Base-by-base conservation (phyloP, 495 filamentous ascomycete species). In the Penicillium taxi region DNA sequence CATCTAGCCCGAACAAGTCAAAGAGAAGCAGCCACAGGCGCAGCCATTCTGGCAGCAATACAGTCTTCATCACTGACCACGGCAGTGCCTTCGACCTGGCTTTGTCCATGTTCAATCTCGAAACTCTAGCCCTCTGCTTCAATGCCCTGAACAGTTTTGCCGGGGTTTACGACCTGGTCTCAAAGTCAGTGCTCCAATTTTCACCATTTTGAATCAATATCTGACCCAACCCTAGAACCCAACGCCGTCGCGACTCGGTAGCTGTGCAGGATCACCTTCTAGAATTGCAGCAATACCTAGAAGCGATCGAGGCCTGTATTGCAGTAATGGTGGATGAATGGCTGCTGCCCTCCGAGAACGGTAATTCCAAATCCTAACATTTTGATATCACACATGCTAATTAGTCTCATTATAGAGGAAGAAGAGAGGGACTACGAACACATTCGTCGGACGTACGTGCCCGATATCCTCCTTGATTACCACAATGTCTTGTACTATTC, bases 391-490 rank as follows among this genome's bases (percentile, higher is more conserved):
- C 31, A n/a, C 5, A 33, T 27, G 20, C 35, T 44, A 29, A 51
- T 48, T 40, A 21, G 52, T 24, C 17, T 20, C 16, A 13, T 39
- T 11, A 34, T 35, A 73, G 68, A 53, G 29, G 45, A 55, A 1
- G 68, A 71, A 48, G 58, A 64, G 26, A 42, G 47, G 19, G 64
- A 71, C 21, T 53, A 64, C 13, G 58, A 62, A 41, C 30, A 72
- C 13, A 77, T 95, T 37, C 77, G 84, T 39, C 69, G 70, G 17
- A 73, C 74, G 4, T 93, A 89, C 58, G 64, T 96, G 20, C 88
- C 89, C 14, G 85, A 91, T 61, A 66, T 82, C 7, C 59, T 94
- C 36, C 69, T 94, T 25, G 81, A 81, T n/a, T 94, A 87, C 55
- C 74, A 81, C 56, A 80, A 69, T 47, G 74, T 79, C 13, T 59